Evolutionary conservation across 257 asterid species (phyloP), one percentile per base, ranked within the genome.

Genomic region (Solanum corneliomulleri): DNA sequence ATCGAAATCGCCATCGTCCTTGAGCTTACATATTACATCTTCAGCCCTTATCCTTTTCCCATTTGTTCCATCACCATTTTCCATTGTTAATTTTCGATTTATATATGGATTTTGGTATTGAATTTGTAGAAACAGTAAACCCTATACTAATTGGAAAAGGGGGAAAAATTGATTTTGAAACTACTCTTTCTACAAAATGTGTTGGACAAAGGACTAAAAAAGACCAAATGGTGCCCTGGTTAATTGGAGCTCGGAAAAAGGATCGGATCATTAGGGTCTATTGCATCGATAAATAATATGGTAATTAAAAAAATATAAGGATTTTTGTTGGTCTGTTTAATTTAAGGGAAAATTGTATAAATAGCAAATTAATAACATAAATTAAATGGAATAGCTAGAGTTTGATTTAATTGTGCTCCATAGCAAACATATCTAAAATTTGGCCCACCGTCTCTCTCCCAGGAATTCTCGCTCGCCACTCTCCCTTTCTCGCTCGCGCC

Each of bases 1-100:
- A 86, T 96, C 99, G 90, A 91, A 96, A 91, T 94, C 98, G 27
- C 98, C 99, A 82, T 95, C 99, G 85, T 96, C 99, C 86, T 95
- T 96, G 86, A 96, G 90, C 92, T 92, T 94, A 69, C 96, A 89
- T 49, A 96, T 88, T 23, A 96, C 98, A 69, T 93, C 96, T 16
- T 91, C 91, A 9, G 86, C 86, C n/a, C 69, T 89, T 41, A 90
- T 80, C 76, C 86, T 89, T 82, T 90, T 88, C 87, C 85, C 78
- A 58, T 86, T 82, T 3, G 16, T 70, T 49, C 83, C 62, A 42
- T 44, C 47, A 9, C 69, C 31, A 80, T 71, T n/a, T 29, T 66
- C 72, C 35, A 83, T 82, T 21, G 35, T 37, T 10, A n/a, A 56
- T 31, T 13, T 68, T 27, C 21, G 75, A 27, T 68, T 21, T 68